phyloP scores from a whole-genome alignment of 148 eudicot species.

The Selenicereus undatus region DNA sequence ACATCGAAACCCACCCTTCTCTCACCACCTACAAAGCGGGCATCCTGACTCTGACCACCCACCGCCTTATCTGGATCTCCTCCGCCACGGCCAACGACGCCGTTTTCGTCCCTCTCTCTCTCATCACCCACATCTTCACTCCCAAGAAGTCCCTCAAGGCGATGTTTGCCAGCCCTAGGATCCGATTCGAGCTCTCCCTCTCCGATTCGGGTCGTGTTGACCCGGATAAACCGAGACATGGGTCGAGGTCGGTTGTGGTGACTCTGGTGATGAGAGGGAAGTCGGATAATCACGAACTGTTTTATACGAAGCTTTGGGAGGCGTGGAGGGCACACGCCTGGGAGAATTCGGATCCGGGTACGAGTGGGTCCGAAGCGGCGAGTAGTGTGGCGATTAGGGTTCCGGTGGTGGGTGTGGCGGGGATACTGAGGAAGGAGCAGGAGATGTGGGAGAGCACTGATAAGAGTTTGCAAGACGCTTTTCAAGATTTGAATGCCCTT shows the following conservation, averaged over 20 bases:
- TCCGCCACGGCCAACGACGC: conserved; percentile 17
- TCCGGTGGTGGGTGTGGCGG: conserved; percentile 89
- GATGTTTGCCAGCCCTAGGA: conserved; percentile 55
- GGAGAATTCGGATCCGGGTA: conserved; percentile 36
- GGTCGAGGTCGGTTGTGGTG: conserved; percentile 33
- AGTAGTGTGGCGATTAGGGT: conserved; percentile 38
- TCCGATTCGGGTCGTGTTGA: conserved; percentile 47
- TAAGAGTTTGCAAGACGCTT: conserved; percentile 95
- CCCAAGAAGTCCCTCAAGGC: conserved; percentile 65
- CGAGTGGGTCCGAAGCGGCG: conserved; percentile 22
- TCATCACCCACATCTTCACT: conserved; percentile 54
- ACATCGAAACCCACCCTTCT: conserved; percentile 33
- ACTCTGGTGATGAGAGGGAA: conserved; percentile 76
- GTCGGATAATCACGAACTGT: conserved; percentile 54
- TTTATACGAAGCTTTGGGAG: conserved; percentile 59
- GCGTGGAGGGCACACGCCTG: conserved; percentile 75
- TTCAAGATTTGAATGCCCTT: conserved; percentile 91
- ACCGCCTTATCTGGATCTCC: conserved; percentile 71
- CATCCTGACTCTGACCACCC: conserved; percentile 64
- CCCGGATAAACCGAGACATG: conserved; percentile 2
- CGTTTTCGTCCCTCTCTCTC: conserved; percentile 46
- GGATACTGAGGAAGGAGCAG: conserved; percentile 96
- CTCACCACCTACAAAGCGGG: conserved; percentile 51
- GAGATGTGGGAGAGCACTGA: conserved; percentile 99
- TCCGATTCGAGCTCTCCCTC: conserved; percentile 31